Base-by-base conservation (phyloP, 169 alveolate species). In the Miamiensis avidus region DNA sequence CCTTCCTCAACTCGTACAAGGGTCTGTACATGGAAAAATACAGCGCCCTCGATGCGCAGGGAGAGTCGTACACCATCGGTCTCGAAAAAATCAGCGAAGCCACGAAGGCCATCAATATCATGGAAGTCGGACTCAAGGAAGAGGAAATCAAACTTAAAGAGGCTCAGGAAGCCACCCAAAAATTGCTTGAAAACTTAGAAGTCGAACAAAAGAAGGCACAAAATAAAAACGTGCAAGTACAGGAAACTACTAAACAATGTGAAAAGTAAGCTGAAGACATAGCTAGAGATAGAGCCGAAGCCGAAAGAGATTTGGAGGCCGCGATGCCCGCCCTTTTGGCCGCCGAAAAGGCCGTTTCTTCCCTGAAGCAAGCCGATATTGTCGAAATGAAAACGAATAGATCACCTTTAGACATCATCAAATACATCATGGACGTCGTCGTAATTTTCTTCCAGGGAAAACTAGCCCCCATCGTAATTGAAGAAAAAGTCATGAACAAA, bases 11-110 rank as follows among this genome's bases (percentile, higher is more conserved):
- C 87, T 96, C 97, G 89, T 98, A 98, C 95, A 98, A 97, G 94
- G 91, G 91, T 82, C 97, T 98, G 85, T 97, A 97, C 93, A 94
- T 95, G 72, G 88, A 88, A 33, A 97, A 98, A 91, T 98, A 96
- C 86, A 98, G 95, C 64, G 99, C 97, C 91, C 93, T 98, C 74
- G 97, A 98, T 83, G 89, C 87, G 29, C 95, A 96, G 86, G 98
- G 95, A 91, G 97, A 95, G 89, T 92, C 96, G 83, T 98, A 97
- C 76, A 97, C 97, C 90, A 95, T 95, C 32, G 99, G 99, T n/a
- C 94, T 98, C 82, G 95, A 95, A 75, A 98, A 98, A 91, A 96
- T 98, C 75, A 93, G 96, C 72, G 99, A 97, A 79, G 99, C 99
- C 29, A 98, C 99, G 65, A 93, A 95, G 89, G 98, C 97, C 89